phyloP scores from a whole-genome alignment of 2,329 filamentous ascomycete species.

The Trichoderma sp. region DNA sequence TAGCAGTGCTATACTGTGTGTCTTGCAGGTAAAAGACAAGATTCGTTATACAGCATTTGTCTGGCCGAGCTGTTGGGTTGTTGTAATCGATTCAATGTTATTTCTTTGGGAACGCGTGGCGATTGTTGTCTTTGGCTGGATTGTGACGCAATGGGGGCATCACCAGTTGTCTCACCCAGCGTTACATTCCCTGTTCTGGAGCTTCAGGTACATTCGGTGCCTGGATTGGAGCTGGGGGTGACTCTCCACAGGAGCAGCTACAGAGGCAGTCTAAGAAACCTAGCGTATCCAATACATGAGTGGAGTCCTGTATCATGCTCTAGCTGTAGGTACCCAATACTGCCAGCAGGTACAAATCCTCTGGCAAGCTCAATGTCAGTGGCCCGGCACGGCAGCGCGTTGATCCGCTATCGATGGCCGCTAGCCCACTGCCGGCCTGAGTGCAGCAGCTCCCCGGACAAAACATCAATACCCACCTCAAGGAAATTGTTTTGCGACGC shows the following conservation, averaged over 20 bases:
- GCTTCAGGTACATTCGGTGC: slow-evolving; percentile 13
- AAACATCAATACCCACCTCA: slow-evolving; percentile 19
- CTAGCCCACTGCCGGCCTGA: slow-evolving; percentile 10
- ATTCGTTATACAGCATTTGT: not conserved
- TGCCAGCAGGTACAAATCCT: not conserved
- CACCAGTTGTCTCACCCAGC: slow-evolving; percentile 16
- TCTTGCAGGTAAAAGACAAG: not conserved
- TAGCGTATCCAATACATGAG: not conserved
- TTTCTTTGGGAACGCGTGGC: slow-evolving; percentile 17
- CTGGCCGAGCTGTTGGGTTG: not conserved
- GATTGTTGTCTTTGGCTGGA: slow-evolving; percentile 15
- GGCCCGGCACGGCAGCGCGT: slow-evolving; percentile 25
- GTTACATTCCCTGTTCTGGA: slow-evolving; percentile 17
- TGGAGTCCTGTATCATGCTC: not conserved
- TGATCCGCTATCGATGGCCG: slow-evolving; percentile 26
- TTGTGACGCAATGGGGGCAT: slow-evolving; percentile 27
- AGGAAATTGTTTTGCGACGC: slow-evolving; percentile 19
- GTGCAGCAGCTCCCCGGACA: not conserved
- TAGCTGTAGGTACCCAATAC: not conserved
- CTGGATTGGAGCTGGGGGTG: not conserved
- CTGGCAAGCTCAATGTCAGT: not conserved
- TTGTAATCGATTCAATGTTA: slow-evolving; percentile 6
- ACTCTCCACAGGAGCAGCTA: not conserved
- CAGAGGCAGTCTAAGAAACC: not conserved
- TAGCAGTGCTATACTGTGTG: not conserved